Evolutionary conservation across 371 early-diverging fungal species (phyloP).

Genomic region (Mucor piriformis): DNA sequence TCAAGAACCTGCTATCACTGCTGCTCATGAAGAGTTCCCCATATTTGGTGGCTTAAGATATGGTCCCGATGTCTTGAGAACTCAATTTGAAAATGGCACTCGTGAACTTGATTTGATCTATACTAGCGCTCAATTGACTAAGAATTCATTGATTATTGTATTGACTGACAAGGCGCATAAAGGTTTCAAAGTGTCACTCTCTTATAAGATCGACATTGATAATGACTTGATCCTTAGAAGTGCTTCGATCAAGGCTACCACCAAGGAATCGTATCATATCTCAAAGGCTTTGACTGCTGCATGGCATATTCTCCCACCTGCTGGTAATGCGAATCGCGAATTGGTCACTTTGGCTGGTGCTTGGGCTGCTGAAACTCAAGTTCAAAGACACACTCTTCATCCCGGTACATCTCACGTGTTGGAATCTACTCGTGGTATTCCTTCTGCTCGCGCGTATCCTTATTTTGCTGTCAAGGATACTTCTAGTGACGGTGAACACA

Average conservation of each 20-base stretch:
- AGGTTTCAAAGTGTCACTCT: constrained; percentile 23
- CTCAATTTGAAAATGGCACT: constrained; percentile 29
- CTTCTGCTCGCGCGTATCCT: constrained; percentile 43
- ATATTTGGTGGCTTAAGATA: constrained; percentile 47
- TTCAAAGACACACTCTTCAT: constrained; percentile 23
- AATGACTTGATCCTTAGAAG: constrained; percentile 36
- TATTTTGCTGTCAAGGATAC: constrained; percentile 41
- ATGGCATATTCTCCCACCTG: constrained; percentile 35
- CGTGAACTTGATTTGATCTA: constrained; percentile 36
- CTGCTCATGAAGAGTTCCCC: constrained; percentile 42
- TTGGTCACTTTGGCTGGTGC: constrained; percentile 41
- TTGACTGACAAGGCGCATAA: constrained; percentile 24
- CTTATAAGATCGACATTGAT: constrained; percentile 32
- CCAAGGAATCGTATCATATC: neutral
- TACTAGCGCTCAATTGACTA: neutral
- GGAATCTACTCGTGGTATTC: constrained; percentile 37
- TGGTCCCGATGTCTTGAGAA: constrained; percentile 31
- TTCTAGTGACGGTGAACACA: constrained; percentile 21
- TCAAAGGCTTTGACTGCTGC: constrained; percentile 36
- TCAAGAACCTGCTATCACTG: constrained; percentile 39
- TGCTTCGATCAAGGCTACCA: neutral
- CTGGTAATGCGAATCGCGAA: constrained; percentile 20
- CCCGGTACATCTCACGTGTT: constrained; percentile 33
- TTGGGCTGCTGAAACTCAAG: constrained; percentile 43
- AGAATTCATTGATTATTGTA: constrained; percentile 10